Conservation (phyloP, 2,329 filamentous ascomycete species). For the Aspergillus glaucus region DNA sequence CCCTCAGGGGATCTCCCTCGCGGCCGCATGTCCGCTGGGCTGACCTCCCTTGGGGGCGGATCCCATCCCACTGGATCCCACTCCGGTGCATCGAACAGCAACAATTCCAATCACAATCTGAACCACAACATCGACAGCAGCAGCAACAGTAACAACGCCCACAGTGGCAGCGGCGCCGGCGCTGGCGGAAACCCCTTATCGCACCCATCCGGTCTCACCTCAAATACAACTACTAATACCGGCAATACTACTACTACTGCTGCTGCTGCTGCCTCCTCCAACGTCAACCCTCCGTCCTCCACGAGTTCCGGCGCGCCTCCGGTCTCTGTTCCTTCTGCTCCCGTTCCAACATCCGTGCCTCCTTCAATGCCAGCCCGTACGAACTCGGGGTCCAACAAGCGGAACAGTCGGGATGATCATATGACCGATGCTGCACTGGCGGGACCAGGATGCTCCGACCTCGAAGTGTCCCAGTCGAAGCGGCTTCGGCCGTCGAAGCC, state of each 20-base stretch:
- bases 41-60: slow-evolving; percentile 28
- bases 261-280: not conserved
- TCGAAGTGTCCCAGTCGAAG: slow-evolving; percentile 38
- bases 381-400: slow-evolving; percentile 27
- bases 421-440: slow-evolving; percentile 17
- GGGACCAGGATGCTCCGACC: slow-evolving; percentile 14
- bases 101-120: not conserved
- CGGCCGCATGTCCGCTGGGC: slow-evolving; percentile 30
- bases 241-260: not conserved
- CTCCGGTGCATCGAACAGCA: not conserved
- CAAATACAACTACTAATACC: not conserved
- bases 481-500: slow-evolving; percentile 41
- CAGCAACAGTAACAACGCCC: not conserved
- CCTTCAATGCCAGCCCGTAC: slow-evolving; percentile 26
- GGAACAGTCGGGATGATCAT: slow-evolving; percentile 25
- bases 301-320: slow-evolving; percentile 9
- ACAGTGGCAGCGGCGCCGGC: not conserved
- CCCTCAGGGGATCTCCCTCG: slow-evolving; percentile 28
- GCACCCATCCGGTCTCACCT: not conserved
- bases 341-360: slow-evolving; percentile 11
- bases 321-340: slow-evolving; percentile 10
- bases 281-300: not conserved
- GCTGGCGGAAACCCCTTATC: not conserved
- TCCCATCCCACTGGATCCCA: slow-evolving; percentile 1
- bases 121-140: not conserved